phyloP scores from a whole-genome alignment of 2,329 filamentous ascomycete genomes.

The Rhinocladiella mackenziei region DNA sequence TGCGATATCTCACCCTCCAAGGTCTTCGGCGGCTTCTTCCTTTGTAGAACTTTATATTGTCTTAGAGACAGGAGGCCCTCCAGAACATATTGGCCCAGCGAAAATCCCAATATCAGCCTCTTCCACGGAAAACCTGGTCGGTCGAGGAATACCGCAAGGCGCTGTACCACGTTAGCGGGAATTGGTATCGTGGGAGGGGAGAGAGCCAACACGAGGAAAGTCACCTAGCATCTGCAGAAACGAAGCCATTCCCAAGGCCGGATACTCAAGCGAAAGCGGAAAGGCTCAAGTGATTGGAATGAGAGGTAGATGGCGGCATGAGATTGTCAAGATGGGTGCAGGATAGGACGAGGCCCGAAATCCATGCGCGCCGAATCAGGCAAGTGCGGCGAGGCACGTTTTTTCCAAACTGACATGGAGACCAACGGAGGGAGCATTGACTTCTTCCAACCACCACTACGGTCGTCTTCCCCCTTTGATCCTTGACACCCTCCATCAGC shows the following conservation, averaged over 20 bases:
- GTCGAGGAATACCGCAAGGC: conserved; percentile 81
- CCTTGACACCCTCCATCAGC: background rate
- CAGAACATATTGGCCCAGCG: conserved; percentile 81
- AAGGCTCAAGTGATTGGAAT: background rate
- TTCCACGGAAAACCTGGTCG: conserved; percentile 96
- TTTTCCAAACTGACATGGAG: background rate
- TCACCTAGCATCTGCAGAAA: conserved; percentile 28
- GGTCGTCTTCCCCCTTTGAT: background rate
- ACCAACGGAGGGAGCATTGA: no score
- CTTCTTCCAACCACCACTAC: background rate
- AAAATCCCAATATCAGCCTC: conserved; percentile 90
- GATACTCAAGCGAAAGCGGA: background rate
- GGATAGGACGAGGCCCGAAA: background rate
- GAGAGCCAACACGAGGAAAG: conserved; percentile 27
- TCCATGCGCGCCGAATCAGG: conserved; percentile 2
- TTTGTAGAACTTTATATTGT: conserved; percentile 82
- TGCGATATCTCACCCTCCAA: conserved; percentile 83
- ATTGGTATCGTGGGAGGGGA: background rate
- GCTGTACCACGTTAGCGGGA: conserved; percentile 36
- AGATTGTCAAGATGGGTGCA: background rate
- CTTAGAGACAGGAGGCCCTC: conserved; percentile 85
- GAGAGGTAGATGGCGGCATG: background rate
- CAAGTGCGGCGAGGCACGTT: conserved; percentile 19
- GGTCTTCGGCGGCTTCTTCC: conserved; percentile 76
- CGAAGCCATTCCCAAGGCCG: conserved; percentile 26